A percentile compares a stretch with the other conserved stretches of the same genome.
Conservation (phyloP, 768 basidiomycete species). For the Panus rudis region DNA sequence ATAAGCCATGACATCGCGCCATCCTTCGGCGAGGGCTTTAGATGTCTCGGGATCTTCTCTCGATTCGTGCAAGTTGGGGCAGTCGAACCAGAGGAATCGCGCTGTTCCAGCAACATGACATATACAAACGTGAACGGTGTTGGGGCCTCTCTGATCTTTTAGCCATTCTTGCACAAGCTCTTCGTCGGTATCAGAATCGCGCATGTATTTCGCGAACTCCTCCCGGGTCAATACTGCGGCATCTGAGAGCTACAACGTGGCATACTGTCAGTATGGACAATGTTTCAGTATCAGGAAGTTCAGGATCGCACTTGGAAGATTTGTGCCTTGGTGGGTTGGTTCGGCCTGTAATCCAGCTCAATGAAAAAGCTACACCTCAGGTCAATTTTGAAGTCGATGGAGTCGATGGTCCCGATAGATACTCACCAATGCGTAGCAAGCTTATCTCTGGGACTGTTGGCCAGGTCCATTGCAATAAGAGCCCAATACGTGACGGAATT, state of each 20-base stretch:
- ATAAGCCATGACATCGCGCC: too few species aligned
- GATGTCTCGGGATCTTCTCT: too few species aligned
- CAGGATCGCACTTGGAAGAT: too few species aligned
- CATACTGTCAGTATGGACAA: background rate
- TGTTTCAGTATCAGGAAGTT: slow-evolving; percentile 18
- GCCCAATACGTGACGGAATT: slow-evolving; percentile 13
- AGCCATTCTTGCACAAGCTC: slow-evolving; percentile 17
- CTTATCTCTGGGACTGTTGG: slow-evolving; percentile 19
- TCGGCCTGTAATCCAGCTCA: slow-evolving; percentile 16
- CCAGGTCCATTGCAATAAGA: slow-evolving; percentile 19
- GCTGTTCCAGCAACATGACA: slow-evolving; percentile 16
- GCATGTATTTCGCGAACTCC: slow-evolving; percentile 13
- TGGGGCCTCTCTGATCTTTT: slow-evolving; percentile 16
- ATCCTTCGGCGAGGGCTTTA: too few species aligned
- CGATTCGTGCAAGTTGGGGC: slow-evolving; percentile 19
- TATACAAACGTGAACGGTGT: slow-evolving; percentile 25
- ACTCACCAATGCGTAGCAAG: slow-evolving; percentile 21
- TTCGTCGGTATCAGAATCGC: slow-evolving; percentile 6
- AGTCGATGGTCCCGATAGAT: background rate
- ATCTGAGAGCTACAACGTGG: slow-evolving; percentile 15
- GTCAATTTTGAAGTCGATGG: background rate
- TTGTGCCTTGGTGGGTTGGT: slow-evolving; percentile 11
- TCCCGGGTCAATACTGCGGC: slow-evolving; percentile 20
- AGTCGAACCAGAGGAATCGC: slow-evolving; percentile 27
- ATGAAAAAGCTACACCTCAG: slow-evolving; percentile 12